A percentile compares a stretch with the other conserved stretches of the same genome.
Conservation (phyloP, 805 yeast species). For the Lachancea cidri region DNA sequence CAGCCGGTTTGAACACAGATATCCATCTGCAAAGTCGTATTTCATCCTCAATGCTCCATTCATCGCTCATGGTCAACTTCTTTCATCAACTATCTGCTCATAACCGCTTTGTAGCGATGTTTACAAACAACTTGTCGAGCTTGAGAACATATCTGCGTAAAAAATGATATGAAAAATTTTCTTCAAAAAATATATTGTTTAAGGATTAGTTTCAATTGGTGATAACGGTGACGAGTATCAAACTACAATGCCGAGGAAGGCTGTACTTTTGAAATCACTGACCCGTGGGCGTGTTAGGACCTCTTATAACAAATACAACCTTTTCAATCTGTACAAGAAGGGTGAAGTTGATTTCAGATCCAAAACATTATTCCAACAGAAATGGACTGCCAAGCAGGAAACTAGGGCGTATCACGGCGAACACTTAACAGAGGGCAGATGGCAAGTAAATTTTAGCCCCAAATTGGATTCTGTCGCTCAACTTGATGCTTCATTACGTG, state of each 20-base stretch:
- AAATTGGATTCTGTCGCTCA: slow-evolving; percentile 83
- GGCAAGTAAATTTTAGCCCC: slow-evolving; percentile 63
- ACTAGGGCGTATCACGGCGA: slow-evolving; percentile 96
- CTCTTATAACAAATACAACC: slow-evolving; percentile 85
- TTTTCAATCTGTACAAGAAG: slow-evolving; percentile 83
- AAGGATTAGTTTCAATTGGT: too few species aligned
- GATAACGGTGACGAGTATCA: too few species aligned
- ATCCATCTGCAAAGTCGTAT: slow-evolving; percentile 54
- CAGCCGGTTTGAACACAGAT: slow-evolving; percentile 66
- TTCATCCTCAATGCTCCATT: slow-evolving; percentile 62
- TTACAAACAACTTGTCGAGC: not conserved
- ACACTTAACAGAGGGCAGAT: slow-evolving; percentile 76
- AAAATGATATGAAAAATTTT: not conserved
- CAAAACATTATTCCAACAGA: slow-evolving; percentile 81
- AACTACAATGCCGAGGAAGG: slow-evolving; percentile 53
- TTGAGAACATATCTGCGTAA: not conserved
- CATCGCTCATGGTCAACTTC: slow-evolving; percentile 9
- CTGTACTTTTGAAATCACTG: slow-evolving; percentile 51
- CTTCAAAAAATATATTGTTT: not conserved
- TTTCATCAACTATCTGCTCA: not conserved
- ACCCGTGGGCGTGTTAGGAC: slow-evolving; percentile 74
- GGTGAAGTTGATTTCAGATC: slow-evolving; percentile 48
- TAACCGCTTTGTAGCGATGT: not conserved
- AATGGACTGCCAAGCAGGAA: slow-evolving; percentile 86
- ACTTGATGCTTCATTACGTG: slow-evolving; percentile 72